phyloP scores from a whole-genome alignment of 1,139 yeast genomes.

The Yamadazyma songkhlaensis region DNA sequence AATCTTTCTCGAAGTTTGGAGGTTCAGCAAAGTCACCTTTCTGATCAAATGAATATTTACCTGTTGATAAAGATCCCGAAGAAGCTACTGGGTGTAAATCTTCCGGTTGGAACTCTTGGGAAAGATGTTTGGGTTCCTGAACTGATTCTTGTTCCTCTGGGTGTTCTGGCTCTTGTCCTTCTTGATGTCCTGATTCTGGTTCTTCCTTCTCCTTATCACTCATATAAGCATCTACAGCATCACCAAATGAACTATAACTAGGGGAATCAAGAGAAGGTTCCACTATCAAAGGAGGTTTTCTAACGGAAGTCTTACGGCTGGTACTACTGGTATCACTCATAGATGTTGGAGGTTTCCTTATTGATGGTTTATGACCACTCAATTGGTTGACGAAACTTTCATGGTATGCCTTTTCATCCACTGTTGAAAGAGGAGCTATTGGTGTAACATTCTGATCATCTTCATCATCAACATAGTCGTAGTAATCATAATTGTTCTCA shows the following conservation, averaged over 20 bases:
- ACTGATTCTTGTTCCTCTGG: slow-evolving; percentile 14
- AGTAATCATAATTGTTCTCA: slow-evolving; percentile 18
- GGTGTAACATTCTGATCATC: slow-evolving; percentile 20
- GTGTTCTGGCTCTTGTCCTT: background rate
- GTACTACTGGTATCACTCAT: background rate
- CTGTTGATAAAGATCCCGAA: slow-evolving; percentile 40
- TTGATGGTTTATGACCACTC: slow-evolving; percentile 31
- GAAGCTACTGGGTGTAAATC: slow-evolving; percentile 29
- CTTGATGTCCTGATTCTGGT: background rate
- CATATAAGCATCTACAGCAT: slow-evolving; percentile 18
- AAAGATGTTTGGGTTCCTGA: slow-evolving; percentile 4
- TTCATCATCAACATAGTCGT: slow-evolving; percentile 15
- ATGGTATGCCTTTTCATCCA: slow-evolving; percentile 26
- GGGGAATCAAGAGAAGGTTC: slow-evolving; percentile 11
- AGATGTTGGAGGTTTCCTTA: slow-evolving; percentile 18
- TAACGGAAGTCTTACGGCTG: slow-evolving; percentile 25
- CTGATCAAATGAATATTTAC: slow-evolving; percentile 27
- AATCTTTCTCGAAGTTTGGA: slow-evolving; percentile 10
- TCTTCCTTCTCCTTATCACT: slow-evolving; percentile 13
- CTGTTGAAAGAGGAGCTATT: slow-evolving; percentile 25
- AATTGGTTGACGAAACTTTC: slow-evolving; percentile 26
- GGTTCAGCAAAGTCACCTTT: slow-evolving; percentile 12
- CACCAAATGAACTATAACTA: slow-evolving; percentile 14
- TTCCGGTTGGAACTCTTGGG: slow-evolving; percentile 1
- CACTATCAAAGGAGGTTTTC: slow-evolving; percentile 23